A percentile compares a stretch with the other conserved stretches of the same genome.
These are phyloP conservation scores for Yamadazyma scolyti DNA, from an alignment of 805 yeast species.

Conservation along the genomic window DNA sequence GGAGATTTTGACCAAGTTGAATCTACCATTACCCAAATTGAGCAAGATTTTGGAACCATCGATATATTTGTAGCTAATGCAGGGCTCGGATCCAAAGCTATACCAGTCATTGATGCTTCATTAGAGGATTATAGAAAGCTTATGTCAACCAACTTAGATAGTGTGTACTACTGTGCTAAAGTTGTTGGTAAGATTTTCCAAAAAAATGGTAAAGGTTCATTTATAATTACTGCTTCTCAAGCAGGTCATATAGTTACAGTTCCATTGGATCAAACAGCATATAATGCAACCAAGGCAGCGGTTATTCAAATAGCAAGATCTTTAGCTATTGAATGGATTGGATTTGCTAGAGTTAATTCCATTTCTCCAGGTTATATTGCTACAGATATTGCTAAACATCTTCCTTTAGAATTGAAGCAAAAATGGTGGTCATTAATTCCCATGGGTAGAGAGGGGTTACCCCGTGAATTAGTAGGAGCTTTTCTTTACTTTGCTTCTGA, in stretches of 20 bases:
- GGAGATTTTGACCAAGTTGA: constrained; percentile 18
- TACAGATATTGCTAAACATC: constrained; percentile 32
- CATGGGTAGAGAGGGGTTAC: constrained; percentile 13
- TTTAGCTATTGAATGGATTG: constrained; percentile 35
- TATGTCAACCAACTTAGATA: constrained; percentile 20
- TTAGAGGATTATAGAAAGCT: constrained; percentile 21
- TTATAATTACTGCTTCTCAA: constrained; percentile 41
- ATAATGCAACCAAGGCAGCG: constrained; percentile 38
- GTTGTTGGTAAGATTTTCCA: constrained; percentile 22
- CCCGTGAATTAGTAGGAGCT: constrained; percentile 63
- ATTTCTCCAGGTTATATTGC: constrained; percentile 39
- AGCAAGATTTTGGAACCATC: constrained; percentile 20
- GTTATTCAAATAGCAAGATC: constrained; percentile 34
- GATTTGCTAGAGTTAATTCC: constrained; percentile 40
- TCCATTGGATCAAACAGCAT: constrained; percentile 31
- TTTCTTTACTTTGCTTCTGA: constrained; percentile 69
- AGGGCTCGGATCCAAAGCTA: constrained; percentile 26
- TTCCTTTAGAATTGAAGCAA: constrained; percentile 10
- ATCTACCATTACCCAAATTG: constrained; percentile 14
- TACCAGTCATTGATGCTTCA: constrained; percentile 21
- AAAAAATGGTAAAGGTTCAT: constrained; percentile 31
- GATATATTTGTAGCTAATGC: constrained; percentile 28
- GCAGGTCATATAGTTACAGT: constrained; percentile 33
- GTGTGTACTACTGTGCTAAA: constrained; percentile 24
- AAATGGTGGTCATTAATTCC: constrained; percentile 14